Evolutionary conservation across 306 rosid genomes (phyloP), one percentile per base, ranked within the genome.

Genomic region (Fragaria ananassa): DNA sequence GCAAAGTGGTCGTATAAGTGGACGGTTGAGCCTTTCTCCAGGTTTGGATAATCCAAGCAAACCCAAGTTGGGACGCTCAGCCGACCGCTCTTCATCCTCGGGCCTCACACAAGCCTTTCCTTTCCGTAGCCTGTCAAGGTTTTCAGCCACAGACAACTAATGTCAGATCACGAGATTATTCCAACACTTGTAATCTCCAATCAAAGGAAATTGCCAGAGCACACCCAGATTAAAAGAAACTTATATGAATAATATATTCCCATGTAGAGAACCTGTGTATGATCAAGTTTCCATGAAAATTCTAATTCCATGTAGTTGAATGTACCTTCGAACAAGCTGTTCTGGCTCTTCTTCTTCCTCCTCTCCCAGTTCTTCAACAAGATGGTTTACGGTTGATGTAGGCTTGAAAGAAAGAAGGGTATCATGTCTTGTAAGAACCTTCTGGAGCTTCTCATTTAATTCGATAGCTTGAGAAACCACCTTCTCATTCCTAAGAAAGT

Each of bases 271-370:
- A 42, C 8, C 8, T 8, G 21, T 2, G n/a, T 34, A 35, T 47
- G 17, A n/a, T 35, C 23, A 2, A 72, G 6, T 37, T 61, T 51
- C 69, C 73, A 68, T 46, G 63, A 54, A 65, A 41, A 74, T 15
- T 63, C 46, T 58, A 46, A 42, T 9, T 10, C 61, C 47, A 8
- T 60, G 10, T 68, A 46, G 31, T 25, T 4, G 45, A 17, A 69
- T 72, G 41, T 71, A 94, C 98, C 98, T 90, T 70, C 96, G 88
- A 74, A 87, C 87, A 75, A 91, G 91, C 81, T 94, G 98, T 75
- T 94, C 98, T 3, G 90, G 87, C 81, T 88, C 98, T 80, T 94
- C 98, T 80, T 94, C 98, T 75, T 94, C 97, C 61, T 89, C 96
- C 78, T 89, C 98, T 1, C 76, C 81, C 82, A 89, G 89, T 56